Base-by-base conservation (phyloP, 805 yeast genomes). In the Wickerhamomyces sydowiorum region DNA sequence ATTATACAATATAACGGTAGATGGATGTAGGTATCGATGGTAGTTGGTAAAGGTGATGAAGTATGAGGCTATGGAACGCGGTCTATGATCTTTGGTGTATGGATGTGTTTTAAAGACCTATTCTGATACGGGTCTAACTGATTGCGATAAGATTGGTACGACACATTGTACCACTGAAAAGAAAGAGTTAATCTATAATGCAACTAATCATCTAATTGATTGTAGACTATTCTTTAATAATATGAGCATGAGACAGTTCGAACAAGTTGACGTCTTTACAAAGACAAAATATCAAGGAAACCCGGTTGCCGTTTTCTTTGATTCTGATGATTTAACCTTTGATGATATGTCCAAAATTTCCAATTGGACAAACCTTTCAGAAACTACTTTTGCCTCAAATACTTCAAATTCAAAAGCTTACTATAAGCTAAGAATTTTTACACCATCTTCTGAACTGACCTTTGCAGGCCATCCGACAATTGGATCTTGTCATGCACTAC, bases 391-490 rank as follows among this genome's bases (percentile, higher is more conserved):
- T 49, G 60, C 78, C 8, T 54, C 64, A 36, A 67, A 65, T 22
- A 69, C 78, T 7, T 63, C 71, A 0, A 46, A 46, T 9, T 41
- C 53, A 1, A 50, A 52, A 7, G 75, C 74, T 5, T 74, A 73
- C 52, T 78, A 77, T 55, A 62, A 54, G 41, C 57, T 76, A 6
- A 60, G 80, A 25, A 78, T 78, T 4, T 78, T 76, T 52, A 63
- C 73, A 0, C 73, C 78, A 2, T 46, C 32, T 2, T 32, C 36
- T 3, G 83, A 78, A 49, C 52, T 78, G 20, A 80, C 80, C 7
- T 78, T 78, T 61, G 83, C 85, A 1, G 84, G 85, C 6, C 84
- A 78, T 49, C 85, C 84, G 3, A 78, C 81, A 0, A 49, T 78
- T 25, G 84, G 83, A 4, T 60, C 78, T 1, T 67, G 72, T 36